Percentiles rank a stretch among this genome's conserved stretches.
These are phyloP conservation scores for Penicillium silybi DNA, from an alignment of 495 filamentous ascomycete species.

Conservation along the genomic window DNA sequence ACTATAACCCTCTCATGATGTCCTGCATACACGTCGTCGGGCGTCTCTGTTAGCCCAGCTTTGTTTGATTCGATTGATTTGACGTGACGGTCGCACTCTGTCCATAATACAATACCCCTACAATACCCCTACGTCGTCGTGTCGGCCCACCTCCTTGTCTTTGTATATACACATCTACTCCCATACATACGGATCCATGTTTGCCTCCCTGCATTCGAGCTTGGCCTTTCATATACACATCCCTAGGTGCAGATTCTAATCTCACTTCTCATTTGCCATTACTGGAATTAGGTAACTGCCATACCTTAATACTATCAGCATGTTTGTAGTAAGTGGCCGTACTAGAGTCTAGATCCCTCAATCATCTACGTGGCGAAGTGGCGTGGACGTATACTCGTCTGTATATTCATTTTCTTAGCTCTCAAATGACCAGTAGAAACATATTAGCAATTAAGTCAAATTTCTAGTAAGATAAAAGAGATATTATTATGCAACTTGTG, in stretches of 20 bases:
- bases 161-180: neutral
- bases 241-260: no score
- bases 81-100: neutral
- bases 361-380: no score
- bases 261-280: neutral
- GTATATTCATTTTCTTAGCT: no score
- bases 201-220: neutral
- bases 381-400: no score
- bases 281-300: neutral
- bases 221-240: neutral
- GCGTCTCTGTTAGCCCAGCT: neutral
- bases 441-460: no score
- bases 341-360: constrained; percentile 10
- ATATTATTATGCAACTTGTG: no score
- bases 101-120: constrained; percentile 1
- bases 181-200: neutral
- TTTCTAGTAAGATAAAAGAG: no score
- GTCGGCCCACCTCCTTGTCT: neutral
- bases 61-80: neutral
- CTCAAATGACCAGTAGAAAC: no score
- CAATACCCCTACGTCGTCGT: neutral
- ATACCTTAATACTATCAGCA: neutral
- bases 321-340: no score
- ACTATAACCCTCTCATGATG: constrained; percentile 18
- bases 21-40: neutral